Percentiles rank a stretch among this genome's conserved stretches.
Evolutionary conservation across 345 rosid species (phyloP).

Genomic region (Citrus maxima): DNA sequence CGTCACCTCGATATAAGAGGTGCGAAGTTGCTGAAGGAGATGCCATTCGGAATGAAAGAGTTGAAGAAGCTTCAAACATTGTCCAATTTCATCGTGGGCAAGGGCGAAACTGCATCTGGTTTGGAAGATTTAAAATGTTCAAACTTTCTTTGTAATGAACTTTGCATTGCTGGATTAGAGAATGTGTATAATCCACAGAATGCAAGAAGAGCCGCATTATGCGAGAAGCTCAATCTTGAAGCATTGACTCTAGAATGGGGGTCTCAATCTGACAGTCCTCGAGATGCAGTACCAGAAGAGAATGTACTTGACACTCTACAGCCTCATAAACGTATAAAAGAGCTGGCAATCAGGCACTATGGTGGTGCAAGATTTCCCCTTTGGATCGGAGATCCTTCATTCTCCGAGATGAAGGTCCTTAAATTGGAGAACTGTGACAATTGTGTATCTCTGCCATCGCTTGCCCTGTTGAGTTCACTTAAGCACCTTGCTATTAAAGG

Average conservation of each 20-base stretch:
- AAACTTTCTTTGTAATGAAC: slow-evolving; percentile 13
- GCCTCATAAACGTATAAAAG: not conserved
- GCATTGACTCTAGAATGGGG: not conserved
- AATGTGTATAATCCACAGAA: not conserved
- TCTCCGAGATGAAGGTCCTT: not conserved
- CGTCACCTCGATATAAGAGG: too few relatives aligned
- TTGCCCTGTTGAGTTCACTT: not conserved
- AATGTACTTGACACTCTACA: not conserved
- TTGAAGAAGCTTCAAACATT: too few relatives aligned
- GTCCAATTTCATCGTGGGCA: slow-evolving; percentile 2
- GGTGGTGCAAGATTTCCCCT: not conserved
- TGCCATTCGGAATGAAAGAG: too few relatives aligned
- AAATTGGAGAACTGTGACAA: not conserved
- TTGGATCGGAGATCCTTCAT: not conserved
- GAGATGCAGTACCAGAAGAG: not conserved
- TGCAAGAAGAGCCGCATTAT: not conserved
- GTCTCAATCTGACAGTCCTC: not conserved
- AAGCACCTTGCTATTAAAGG: not conserved
- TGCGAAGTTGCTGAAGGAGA: too few relatives aligned
- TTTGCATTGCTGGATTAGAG: slow-evolving; percentile 13
- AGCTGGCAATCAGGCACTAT: not conserved
- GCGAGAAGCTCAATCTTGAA: not conserved
- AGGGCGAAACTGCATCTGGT: not conserved
- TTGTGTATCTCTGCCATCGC: not conserved
- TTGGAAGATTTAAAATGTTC: slow-evolving; percentile 22